Conservation (phyloP, 1,139 yeast genomes). For the Scheffersomyces titani region DNA sequence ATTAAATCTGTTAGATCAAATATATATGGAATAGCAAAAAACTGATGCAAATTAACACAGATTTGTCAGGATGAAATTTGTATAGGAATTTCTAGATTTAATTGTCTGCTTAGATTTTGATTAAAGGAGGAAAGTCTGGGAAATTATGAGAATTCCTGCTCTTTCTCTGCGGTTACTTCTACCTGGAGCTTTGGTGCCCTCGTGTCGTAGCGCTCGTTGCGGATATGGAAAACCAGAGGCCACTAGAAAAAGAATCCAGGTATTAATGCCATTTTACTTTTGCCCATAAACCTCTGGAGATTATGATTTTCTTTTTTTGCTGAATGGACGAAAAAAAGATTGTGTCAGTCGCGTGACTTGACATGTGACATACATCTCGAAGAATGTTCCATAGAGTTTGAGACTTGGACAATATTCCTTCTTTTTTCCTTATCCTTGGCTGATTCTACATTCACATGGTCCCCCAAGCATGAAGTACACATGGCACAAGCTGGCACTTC, state of each 20-base stretch:
- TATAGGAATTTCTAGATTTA: not conserved
- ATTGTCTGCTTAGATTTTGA: not conserved
- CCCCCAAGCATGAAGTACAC: not conserved
- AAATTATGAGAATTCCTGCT: not conserved
- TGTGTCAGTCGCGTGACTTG: not conserved
- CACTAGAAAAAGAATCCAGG: not conserved
- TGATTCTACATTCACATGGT: not conserved
- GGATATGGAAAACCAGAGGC: not conserved
- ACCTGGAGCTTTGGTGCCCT: not conserved
- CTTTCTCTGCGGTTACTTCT: not conserved
- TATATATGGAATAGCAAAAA: not conserved
- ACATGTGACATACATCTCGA: not conserved
- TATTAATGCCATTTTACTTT: not conserved
- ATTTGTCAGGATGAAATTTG: not conserved
- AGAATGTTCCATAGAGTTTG: not conserved
- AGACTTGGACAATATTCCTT: not conserved
- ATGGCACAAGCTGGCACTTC: not conserved
- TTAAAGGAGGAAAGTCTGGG: not conserved
- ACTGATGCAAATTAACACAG: not conserved
- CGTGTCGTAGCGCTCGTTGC: not conserved
- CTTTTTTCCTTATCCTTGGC: not conserved
- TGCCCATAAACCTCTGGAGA: not conserved
- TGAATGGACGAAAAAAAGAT: not conserved
- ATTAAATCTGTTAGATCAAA: not conserved
- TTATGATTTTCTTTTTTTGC: not conserved